These are phyloP conservation scores for Ambrosia trifida DNA, from an alignment of 129 eudicot species.

Conservation along the genomic window DNA sequence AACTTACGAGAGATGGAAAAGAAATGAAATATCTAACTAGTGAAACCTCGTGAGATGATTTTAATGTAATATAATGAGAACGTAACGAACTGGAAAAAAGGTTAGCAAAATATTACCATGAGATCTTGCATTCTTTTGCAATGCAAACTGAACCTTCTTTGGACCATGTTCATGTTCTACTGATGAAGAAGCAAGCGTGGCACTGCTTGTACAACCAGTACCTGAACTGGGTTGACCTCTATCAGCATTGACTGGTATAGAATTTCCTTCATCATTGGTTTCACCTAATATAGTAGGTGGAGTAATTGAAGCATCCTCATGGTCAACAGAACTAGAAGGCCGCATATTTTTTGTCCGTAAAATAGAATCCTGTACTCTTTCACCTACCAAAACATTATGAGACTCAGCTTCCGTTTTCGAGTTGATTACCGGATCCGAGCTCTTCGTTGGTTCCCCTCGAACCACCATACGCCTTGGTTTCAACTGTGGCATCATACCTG, in stretches of 20 bases:
- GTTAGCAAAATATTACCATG: conserved; percentile 51
- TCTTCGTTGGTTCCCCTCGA: conserved; percentile 46
- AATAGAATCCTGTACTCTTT: conserved; percentile 36
- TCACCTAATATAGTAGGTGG: conserved; percentile 54
- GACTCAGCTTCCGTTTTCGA: conserved; percentile 29
- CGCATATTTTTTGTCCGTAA: conserved; percentile 40
- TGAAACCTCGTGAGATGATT: neutral
- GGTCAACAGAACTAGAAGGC: conserved; percentile 34
- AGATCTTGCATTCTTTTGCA: conserved; percentile 34
- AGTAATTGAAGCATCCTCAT: conserved; percentile 57
- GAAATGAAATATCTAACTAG: neutral
- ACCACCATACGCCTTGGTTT: conserved; percentile 61
- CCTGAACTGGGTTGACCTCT: conserved; percentile 40
- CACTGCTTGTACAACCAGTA: conserved; percentile 33
- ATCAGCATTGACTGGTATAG: conserved; percentile 33
- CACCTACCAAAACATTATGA: conserved; percentile 25
- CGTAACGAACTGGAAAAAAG: conserved; percentile 1
- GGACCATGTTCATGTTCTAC: conserved; percentile 39
- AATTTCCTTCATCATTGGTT: conserved; percentile 42
- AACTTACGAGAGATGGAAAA: neutral
- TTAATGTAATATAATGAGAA: neutral
- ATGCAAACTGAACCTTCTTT: conserved; percentile 78
- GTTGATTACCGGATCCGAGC: conserved; percentile 32
- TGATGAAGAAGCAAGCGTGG: conserved; percentile 33
- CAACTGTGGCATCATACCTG: conserved; percentile 67